These are phyloP conservation scores for Polyporus tsugae DNA, from an alignment of 1,284 basidiomycete species.

Conservation along the genomic window DNA sequence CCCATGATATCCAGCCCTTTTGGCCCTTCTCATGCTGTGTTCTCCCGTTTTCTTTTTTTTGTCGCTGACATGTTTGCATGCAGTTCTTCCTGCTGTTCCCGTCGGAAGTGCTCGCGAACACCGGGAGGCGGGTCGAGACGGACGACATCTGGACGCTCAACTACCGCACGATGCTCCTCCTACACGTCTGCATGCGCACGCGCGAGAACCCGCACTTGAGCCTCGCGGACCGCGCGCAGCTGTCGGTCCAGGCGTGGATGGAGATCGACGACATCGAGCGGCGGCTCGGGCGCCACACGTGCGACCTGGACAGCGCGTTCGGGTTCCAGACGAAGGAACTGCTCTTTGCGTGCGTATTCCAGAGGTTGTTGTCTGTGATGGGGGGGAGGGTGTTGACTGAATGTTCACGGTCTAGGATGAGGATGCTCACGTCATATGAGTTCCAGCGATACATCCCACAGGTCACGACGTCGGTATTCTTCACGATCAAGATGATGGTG, in stretches of 20 bases:
- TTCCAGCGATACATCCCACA: conserved; percentile 70
- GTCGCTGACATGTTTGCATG: background rate
- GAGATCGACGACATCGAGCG: conserved; percentile 72
- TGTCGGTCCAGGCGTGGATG: conserved; percentile 72
- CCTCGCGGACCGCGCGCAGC: conserved; percentile 62
- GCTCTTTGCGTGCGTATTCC: conserved; percentile 69
- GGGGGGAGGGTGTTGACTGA: conserved; percentile 7
- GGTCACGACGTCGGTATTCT: conserved; percentile 56
- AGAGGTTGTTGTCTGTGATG: background rate
- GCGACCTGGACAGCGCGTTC: conserved; percentile 66
- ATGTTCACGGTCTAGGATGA: conserved; percentile 51
- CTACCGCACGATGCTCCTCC: conserved; percentile 71
- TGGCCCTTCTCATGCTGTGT: background rate
- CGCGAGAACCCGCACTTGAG: conserved; percentile 50
- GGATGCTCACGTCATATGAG: conserved; percentile 72
- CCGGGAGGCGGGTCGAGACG: conserved; percentile 44
- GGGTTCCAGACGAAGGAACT: conserved; percentile 74
- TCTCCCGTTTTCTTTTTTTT: background rate
- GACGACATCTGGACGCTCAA: conserved; percentile 77
- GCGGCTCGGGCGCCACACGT: conserved; percentile 68
- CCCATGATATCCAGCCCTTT: background rate
- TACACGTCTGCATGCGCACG: conserved; percentile 71
- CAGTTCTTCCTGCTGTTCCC: conserved; percentile 75
- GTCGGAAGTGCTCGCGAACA: conserved; percentile 57
- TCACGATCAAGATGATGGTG: background rate